Evolutionary conservation across 1,284 basidiomycete species (phyloP), one percentile per base, ranked within the genome.

Genomic region (Leccinum subfulvum): DNA sequence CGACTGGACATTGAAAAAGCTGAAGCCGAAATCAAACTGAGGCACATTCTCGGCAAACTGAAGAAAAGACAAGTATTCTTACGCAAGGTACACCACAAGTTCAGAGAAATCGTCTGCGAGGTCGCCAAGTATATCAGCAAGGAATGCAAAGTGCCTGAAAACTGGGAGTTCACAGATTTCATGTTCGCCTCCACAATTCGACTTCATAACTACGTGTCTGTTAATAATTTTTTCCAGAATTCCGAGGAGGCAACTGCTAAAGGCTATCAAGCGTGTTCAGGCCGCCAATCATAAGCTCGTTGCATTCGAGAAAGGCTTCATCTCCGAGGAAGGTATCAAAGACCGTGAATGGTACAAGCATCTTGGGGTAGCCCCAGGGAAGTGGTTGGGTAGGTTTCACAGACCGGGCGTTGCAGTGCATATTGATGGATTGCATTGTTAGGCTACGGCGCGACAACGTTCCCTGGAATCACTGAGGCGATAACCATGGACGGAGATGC

Each of bases 281-380:
- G 65, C 58, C 18, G 77, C 86, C 65, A 93, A 92, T 73, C 75
- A 78, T 70, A 84, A 84, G 69, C 78, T 91, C 54, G 76, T 81
- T 53, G 69, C 73, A 11, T 92, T 92, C 66, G 91, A 94, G 73
- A 78, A 80, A 60, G 87, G 88, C 18, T 89, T 93, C 75, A 84
- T 92, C 64, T 82, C 82, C 23, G 78, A 84, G 62, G 79, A 82
- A 23, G 91, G 92, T 1, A 80, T 93, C 62, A 83, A 81, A 70
- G 86, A 84, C 59, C 79, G 88, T 55, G 82, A 86, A 67, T 91
- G 89, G 89, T 90, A 89, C 73, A 83, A 81, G 70, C 87, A 91
- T 70, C 78, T 92, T 59, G 88, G 82, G 13, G 88, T 90, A 11
- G 88, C 90, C 21, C 91, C 91, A 1, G 91, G 91, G 44, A 83